Evolutionary conservation across 176 grass and related monocot species (phyloP).

Genomic region (Poa pratensis): DNA sequence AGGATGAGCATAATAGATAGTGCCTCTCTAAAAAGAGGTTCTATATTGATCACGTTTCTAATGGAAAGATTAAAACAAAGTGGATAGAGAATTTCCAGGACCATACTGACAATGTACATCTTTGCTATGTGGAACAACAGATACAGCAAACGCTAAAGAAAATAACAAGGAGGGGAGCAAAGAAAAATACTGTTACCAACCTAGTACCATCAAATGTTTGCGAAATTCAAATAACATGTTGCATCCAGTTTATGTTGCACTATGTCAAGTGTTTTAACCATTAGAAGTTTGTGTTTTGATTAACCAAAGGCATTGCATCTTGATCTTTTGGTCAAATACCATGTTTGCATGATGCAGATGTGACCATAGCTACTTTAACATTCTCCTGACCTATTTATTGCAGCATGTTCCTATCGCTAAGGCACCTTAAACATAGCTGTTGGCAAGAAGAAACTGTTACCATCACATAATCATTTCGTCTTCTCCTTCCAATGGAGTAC

Average conservation of each 20-base stretch:
- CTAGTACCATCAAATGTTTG: background rate
- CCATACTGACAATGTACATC: background rate
- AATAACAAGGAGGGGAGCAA: background rate
- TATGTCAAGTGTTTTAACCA: background rate
- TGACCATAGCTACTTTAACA: background rate
- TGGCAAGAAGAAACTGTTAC: background rate
- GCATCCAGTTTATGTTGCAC: background rate
- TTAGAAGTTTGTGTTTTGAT: background rate
- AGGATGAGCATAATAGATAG: background rate
- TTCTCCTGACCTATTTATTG: background rate
- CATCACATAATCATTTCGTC: background rate
- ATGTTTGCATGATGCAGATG: background rate
- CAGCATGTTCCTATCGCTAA: background rate
- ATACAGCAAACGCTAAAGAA: background rate
- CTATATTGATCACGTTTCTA: constrained; percentile 1
- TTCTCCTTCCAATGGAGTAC: background rate
- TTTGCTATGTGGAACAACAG: background rate
- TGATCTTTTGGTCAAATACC: background rate
- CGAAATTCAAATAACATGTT: background rate
- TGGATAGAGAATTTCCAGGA: background rate
- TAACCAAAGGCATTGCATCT: background rate
- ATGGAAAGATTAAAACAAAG: background rate
- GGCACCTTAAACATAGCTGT: background rate
- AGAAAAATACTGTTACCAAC: background rate
- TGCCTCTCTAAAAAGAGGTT: background rate